Base-by-base conservation (phyloP, 2,329 filamentous ascomycete species). In the Botrytis hyacinthi region DNA sequence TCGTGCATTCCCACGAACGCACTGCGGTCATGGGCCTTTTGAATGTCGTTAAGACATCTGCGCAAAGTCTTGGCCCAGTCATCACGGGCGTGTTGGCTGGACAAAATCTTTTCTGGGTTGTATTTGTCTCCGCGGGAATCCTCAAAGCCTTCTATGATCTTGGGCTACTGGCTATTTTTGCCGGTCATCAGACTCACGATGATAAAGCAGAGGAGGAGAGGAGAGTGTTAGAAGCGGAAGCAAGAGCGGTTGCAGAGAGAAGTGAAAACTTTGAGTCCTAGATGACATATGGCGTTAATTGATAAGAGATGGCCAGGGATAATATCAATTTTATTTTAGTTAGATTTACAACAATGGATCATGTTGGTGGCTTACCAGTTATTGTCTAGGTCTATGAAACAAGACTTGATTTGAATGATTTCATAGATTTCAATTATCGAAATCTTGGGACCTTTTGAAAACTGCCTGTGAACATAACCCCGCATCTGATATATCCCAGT, bases 21-120 rank as follows among this genome's bases (percentile, higher is more conserved):
- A 94, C 92, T 0, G 90, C 90, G 0, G 87, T 93, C 18, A 90
- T 94, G 87, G 92, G 92, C 0, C 83, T 90, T 0, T 85, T 92
- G 5, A 93, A 93, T 75, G 88, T 91, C 0, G 87, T 91, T 42
- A 93, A 92, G 81, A 93, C 91, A 0, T 83, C 86, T 9, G 85
- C 86, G 8, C 87, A 91, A 79, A 90, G 87, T 73, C 78, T 88
- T 1, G 91, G 91, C 0, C 90, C 91, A 0, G 80, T 89, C 0
- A 83, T 91, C 29, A 92, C 91, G 0, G 92, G 92, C n/a, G 78
- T 89, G 0, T 78, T 93, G 62, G 89, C 89, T 0, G 85, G 85
- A 1, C 82, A 83, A 2, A 82, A 85, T 4, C 80, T 86, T 14
- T 91, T 92, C 78, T 90, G 90, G 83, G 83, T 90, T 2, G 86